A percentile compares a stretch with the other conserved stretches of the same genome.
phyloP scores from a whole-genome alignment of 1,284 basidiomycete species.

The Cryptococcus wingfieldii region DNA sequence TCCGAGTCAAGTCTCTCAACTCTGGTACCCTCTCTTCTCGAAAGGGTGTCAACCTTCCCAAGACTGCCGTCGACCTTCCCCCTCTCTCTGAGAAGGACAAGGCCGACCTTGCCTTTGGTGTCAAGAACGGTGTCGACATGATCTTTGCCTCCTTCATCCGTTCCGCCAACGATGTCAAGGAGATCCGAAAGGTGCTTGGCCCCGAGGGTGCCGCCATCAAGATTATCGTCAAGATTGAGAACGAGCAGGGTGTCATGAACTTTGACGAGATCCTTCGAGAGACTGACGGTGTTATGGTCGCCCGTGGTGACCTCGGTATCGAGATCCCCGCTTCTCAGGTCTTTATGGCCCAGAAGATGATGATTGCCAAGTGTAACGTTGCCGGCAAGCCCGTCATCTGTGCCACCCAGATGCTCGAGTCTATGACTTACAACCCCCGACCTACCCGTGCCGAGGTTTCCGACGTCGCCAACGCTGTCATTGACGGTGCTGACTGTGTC shows the following conservation, averaged over 20 bases:
- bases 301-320: slow-evolving; percentile 95
- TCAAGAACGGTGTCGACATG: slow-evolving; percentile 98
- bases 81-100: slow-evolving; percentile 98
- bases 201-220: slow-evolving; percentile 90
- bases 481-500: slow-evolving; percentile 95
- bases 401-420: slow-evolving; percentile 99
- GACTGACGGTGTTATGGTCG: slow-evolving; percentile 97
- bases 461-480: slow-evolving; percentile 95
- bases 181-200: slow-evolving; percentile 86
- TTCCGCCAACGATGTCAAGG: slow-evolving; percentile 80
- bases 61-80: slow-evolving; percentile 95
- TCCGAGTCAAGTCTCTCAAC: slow-evolving; percentile 88
- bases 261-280: slow-evolving; percentile 94
- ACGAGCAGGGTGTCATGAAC: slow-evolving; percentile 94
- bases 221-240: slow-evolving; percentile 98
- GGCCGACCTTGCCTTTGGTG: slow-evolving; percentile 89
- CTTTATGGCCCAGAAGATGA: slow-evolving; percentile 99
- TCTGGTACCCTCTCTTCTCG: slow-evolving; percentile 89
- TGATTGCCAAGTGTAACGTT: slow-evolving; percentile 98
- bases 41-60: slow-evolving; percentile 99
- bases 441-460: slow-evolving; percentile 96
- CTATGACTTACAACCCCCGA: slow-evolving; percentile 95
- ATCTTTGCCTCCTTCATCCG: slow-evolving; percentile 97
- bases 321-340: slow-evolving; percentile 97
- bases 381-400: slow-evolving; percentile 97